Conservation (phyloP, 371 early-diverging fungal species). For the Choanephora cucurbitarum region DNA sequence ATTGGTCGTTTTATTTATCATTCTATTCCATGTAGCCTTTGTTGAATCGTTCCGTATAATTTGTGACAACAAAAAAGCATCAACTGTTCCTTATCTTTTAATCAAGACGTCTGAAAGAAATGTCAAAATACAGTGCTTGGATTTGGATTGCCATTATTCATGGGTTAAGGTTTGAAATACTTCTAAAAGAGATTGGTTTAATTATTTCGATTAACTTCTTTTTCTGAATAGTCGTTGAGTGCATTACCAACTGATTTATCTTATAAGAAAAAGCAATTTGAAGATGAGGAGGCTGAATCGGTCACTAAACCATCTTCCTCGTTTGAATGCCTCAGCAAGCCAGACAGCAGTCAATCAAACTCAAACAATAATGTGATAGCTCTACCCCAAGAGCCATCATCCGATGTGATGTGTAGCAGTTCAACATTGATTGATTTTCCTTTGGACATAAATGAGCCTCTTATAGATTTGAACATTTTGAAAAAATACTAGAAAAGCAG, state of each 20-base stretch:
- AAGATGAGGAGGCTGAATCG: too few species aligned
- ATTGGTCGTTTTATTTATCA: neutral
- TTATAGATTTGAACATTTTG: too few species aligned
- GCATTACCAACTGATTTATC: neutral
- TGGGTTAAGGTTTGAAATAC: slow-evolving; percentile 39
- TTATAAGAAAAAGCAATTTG: neutral
- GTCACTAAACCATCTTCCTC: too few species aligned
- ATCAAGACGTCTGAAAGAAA: slow-evolving; percentile 59
- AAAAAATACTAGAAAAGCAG: too few species aligned
- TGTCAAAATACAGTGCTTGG: slow-evolving; percentile 63
- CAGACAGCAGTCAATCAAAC: neutral
- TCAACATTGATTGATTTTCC: neutral
- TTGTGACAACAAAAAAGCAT: slow-evolving; percentile 22
- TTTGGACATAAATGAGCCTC: neutral
- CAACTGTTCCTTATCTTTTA: slow-evolving; percentile 50
- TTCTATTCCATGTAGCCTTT: slow-evolving; percentile 40
- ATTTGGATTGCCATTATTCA: slow-evolving; percentile 56
- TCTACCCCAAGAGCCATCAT: too few species aligned
- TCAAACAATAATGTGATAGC: neutral
- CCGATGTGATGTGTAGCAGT: too few species aligned
- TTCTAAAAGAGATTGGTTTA: neutral
- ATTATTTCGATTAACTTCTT: neutral
- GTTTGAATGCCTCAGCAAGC: too few species aligned
- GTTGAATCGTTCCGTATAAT: slow-evolving; percentile 51
- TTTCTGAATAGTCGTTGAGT: neutral